A percentile compares a stretch with the other conserved stretches of the same genome.
Evolutionary conservation across 345 rosid species (phyloP).

Genomic region (Excoecaria agallocha): DNA sequence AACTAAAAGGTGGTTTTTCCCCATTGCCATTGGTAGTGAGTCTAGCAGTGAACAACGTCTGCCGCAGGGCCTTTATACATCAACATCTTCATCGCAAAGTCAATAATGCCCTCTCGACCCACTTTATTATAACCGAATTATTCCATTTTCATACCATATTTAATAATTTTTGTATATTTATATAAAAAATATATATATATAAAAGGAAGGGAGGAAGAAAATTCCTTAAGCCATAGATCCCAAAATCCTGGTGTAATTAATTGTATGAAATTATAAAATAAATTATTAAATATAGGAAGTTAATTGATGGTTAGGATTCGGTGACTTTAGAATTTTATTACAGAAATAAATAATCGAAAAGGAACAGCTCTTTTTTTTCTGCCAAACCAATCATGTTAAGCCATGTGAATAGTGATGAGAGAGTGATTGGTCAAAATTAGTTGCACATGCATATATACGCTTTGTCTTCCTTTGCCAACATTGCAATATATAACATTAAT

Average conservation of each 20-base stretch:
- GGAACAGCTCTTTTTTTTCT: no score
- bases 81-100: not conserved
- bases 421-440: constrained; percentile 6
- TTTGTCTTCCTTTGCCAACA: not conserved
- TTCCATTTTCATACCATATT: no score
- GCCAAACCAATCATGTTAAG: constrained; percentile 20
- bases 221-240: not conserved
- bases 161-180: no score
- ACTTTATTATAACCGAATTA: no score
- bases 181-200: no score
- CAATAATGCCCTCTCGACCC: constrained; percentile 1
- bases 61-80: not conserved
- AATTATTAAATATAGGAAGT: no score
- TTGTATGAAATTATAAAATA: no score
- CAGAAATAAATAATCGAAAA: not conserved
- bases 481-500: no score
- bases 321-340: not conserved
- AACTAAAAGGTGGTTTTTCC: constrained; percentile 12
- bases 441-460: constrained; percentile 10
- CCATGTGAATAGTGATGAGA: constrained; percentile 24
- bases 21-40: not conserved
- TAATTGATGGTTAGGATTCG: not conserved
- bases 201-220: not conserved
- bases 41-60: not conserved
- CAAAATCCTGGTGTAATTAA: no score